A percentile compares a stretch with the other conserved stretches of the same genome.
These are phyloP conservation scores for Fusarium multiceps DNA, from an alignment of 2,329 filamentous ascomycete genomes.

Conservation along the genomic window DNA sequence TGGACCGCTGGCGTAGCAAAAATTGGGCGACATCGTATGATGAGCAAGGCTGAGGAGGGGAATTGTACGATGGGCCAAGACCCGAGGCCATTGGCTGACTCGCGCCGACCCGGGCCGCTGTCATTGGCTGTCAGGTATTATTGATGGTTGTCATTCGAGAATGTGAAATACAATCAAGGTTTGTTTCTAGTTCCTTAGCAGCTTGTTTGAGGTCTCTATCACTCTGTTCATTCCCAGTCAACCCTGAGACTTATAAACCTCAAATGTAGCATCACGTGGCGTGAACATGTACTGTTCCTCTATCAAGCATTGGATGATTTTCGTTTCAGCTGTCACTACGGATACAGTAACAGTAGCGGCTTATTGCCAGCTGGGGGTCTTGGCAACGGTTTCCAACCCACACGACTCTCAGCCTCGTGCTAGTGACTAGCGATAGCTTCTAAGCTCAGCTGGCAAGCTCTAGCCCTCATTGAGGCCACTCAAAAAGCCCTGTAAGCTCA, in stretches of 20 bases:
- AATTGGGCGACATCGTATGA: slow-evolving; percentile 54
- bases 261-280: slow-evolving; percentile 19
- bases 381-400: slow-evolving; percentile 36
- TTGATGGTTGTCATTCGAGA: slow-evolving; percentile 25
- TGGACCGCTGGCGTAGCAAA: slow-evolving; percentile 46
- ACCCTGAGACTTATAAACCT: background rate
- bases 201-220: slow-evolving; percentile 8
- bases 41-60: slow-evolving; percentile 52
- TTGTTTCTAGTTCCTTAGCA: slow-evolving; percentile 20
- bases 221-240: background rate
- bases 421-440: slow-evolving; percentile 27
- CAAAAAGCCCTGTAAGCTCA: slow-evolving; percentile 25
- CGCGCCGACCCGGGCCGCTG: slow-evolving; percentile 20
- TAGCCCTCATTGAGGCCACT: slow-evolving; percentile 32
- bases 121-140: slow-evolving; percentile 20
- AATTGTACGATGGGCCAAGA: slow-evolving; percentile 48
- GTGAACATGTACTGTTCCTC: background rate
- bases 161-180: slow-evolving; percentile 8
- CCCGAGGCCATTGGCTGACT: slow-evolving; percentile 39
- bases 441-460: slow-evolving; percentile 38
- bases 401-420: slow-evolving; percentile 35
- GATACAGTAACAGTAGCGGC: slow-evolving; percentile 7
- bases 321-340: slow-evolving; percentile 21
- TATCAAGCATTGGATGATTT: slow-evolving; percentile 6
- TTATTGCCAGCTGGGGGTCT: slow-evolving; percentile 22